Conservation (phyloP, 495 filamentous ascomycete genomes). For the Aspergillus cristatus region DNA sequence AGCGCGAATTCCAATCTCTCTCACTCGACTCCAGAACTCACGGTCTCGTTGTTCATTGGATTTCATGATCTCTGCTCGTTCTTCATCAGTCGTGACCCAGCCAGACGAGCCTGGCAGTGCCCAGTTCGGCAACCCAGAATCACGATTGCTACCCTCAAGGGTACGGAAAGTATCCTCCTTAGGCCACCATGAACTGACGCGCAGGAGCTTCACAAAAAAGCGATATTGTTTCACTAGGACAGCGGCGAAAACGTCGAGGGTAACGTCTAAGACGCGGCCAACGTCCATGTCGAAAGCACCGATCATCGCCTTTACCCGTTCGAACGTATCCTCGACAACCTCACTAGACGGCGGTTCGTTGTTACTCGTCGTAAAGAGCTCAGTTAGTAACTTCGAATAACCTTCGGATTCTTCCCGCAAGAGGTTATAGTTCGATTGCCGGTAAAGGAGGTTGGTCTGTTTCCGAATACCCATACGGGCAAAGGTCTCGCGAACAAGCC, state of each 20-base stretch:
- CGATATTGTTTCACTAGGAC: constrained; percentile 74
- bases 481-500: constrained; percentile 78
- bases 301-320: constrained; percentile 81
- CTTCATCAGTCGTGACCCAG: constrained; percentile 53
- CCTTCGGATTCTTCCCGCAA: constrained; percentile 94
- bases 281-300: constrained; percentile 92
- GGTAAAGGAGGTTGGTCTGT: constrained; percentile 84
- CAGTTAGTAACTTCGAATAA: constrained; percentile 79
- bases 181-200: constrained; percentile 96
- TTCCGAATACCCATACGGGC: constrained; percentile 74
- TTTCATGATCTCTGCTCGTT: constrained; percentile 42
- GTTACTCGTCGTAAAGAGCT: constrained; percentile 73
- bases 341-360: constrained; percentile 53
- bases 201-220: constrained; percentile 87
- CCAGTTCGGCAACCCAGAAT: constrained; percentile 65
- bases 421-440: constrained; percentile 93
- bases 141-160: constrained; percentile 22
- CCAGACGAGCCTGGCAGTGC: constrained; percentile 59
- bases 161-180: constrained; percentile 36
- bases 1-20: constrained; percentile 63
- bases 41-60: constrained; percentile 55
- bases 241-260: constrained; percentile 78
- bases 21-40: constrained; percentile 74
- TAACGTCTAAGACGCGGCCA: constrained; percentile 87
- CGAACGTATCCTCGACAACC: constrained; percentile 58